phyloP scores from a whole-genome alignment of 129 eudicot genomes.

The Heracleum sosnowskyi region DNA sequence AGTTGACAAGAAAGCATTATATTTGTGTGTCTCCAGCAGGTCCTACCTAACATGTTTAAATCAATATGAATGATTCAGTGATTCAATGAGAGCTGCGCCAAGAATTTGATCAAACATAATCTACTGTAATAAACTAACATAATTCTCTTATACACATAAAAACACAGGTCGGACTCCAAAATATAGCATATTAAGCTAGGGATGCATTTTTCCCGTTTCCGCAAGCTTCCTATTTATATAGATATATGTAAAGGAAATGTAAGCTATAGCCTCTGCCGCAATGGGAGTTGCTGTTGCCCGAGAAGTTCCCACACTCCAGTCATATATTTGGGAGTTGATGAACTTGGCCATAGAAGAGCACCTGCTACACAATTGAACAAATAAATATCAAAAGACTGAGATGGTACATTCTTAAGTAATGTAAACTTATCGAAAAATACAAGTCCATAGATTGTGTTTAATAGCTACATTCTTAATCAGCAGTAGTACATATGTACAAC shows the following conservation, averaged over 20 bases:
- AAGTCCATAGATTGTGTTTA: not conserved
- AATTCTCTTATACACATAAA: conserved; percentile 3
- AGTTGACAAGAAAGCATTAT: not conserved
- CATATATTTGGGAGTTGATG: not conserved
- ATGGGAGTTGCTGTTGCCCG: not conserved
- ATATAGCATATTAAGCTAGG: not conserved
- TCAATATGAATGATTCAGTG: not conserved
- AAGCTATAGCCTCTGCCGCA: not conserved
- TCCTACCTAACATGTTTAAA: not conserved
- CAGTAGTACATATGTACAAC: too few species aligned
- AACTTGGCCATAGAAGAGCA: not conserved
- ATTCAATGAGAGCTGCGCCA: not conserved
- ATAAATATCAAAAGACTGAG: not conserved
- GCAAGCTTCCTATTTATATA: not conserved
- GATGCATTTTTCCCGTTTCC: not conserved
- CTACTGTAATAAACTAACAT: not conserved
- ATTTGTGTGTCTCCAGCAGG: not conserved
- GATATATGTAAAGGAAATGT: not conserved
- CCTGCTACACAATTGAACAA: not conserved
- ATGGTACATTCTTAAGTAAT: not conserved
- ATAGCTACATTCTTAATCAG: not conserved
- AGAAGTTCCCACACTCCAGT: not conserved
- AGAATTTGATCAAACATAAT: not conserved
- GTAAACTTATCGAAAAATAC: not conserved
- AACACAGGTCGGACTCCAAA: not conserved